A percentile compares a stretch with the other conserved stretches of the same genome.
These are phyloP conservation scores for Mycena crocata DNA, from an alignment of 768 basidiomycete genomes.

Conservation along the genomic window DNA sequence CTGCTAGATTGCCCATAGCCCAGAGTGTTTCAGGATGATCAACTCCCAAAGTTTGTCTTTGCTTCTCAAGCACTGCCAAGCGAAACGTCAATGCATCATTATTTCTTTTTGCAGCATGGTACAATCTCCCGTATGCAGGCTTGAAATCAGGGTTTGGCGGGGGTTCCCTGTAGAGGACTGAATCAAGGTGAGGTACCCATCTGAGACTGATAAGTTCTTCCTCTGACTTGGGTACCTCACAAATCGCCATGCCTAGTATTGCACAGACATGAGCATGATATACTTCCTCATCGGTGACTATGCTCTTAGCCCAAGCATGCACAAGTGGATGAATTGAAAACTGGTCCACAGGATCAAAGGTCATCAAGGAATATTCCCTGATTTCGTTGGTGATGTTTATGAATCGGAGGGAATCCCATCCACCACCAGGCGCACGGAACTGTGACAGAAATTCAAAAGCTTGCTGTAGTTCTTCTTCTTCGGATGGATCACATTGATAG, in stretches of 20 bases:
- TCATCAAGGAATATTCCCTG: neutral
- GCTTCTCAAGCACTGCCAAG: neutral
- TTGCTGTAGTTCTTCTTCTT: neutral
- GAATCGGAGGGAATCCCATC: neutral
- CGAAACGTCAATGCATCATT: too few species aligned
- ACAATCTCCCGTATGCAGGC: neutral
- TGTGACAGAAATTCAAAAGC: conserved; percentile 4
- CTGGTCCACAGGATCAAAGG: neutral
- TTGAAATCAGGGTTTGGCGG: neutral
- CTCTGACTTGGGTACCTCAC: neutral
- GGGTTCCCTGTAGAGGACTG: neutral
- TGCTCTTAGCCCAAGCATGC: neutral
- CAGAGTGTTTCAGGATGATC: conserved; percentile 6
- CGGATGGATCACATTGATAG: neutral
- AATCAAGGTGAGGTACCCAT: neutral
- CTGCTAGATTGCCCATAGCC: neutral
- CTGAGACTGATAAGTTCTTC: neutral
- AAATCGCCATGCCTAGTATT: neutral
- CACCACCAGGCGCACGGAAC: neutral
- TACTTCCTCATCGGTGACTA: neutral
- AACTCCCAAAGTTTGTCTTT: neutral
- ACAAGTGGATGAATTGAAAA: conserved; percentile 8
- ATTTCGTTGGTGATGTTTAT: neutral
- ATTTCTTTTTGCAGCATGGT: too few species aligned
- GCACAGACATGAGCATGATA: neutral